Evolutionary conservation across 495 filamentous ascomycete species (phyloP), one percentile per base, ranked within the genome.

Genomic region (Lentithecium fluviatile): DNA sequence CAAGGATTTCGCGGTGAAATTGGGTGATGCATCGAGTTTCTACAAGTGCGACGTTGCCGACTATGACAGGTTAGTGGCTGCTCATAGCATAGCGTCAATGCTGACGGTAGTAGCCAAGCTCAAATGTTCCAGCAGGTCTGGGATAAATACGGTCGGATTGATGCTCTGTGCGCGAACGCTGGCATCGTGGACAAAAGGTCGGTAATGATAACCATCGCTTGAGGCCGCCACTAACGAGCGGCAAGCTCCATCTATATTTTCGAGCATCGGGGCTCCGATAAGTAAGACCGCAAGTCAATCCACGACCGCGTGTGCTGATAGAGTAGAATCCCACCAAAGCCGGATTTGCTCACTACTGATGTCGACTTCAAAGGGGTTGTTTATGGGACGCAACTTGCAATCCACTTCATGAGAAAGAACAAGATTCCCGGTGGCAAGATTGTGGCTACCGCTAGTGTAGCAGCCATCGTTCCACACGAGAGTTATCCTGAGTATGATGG

Each of bases 371-470:
- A 76, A 61, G 75, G 71, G 25, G 70, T 76, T 2, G 58, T 76
- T 5, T 77, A 77, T 52, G 74, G 75, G 20, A 73, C 69, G 0
- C 69, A 73, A 49, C 70, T 77, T 7, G 73, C 75, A 11, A 70
- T 71, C 15, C 73, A 76, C 45, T 77, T 76, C 57, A 77, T 77
- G 75, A 67, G 75, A 25, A 70, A 74, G 59, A 76, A 76, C 47
- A 52, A 58, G 26, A 47, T 53, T 10, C 71, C 75, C 12, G 73
- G 75, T 29, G 70, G 69, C 6, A 72, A 69, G 29, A 77, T 76
- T 47, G 64, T 77, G 11, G 69, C 64, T 1, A 75, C 74, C 11
- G 70, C 67, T 2, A 74, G 71, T 57, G 66, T 71, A 23, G 70
- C 69, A 2, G 75, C 65, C 5, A 36, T 74, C 17, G 67, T 71